phyloP scores from a whole-genome alignment of 495 filamentous ascomycete species.

The Glonium stellatum region DNA sequence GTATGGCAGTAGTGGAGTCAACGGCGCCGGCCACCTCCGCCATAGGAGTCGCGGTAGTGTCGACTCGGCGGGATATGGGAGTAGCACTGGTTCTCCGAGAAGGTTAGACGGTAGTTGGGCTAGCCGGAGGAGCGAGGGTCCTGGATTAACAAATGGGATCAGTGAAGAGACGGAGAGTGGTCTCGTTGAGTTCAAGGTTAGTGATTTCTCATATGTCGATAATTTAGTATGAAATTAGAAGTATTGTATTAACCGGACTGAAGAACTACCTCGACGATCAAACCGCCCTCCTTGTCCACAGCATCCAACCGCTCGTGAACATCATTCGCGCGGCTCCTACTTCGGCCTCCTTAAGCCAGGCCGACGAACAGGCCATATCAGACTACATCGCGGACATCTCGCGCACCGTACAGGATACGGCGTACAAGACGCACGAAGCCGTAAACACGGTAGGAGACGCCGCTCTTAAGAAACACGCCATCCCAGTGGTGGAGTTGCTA shows the following conservation, averaged over 20 bases:
- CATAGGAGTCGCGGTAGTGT: conserved; percentile 39
- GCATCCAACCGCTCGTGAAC: conserved; percentile 73
- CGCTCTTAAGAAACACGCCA: conserved; percentile 48
- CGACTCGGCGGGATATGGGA: conserved; percentile 44
- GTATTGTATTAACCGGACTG: not conserved
- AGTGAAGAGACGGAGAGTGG: conserved; percentile 46
- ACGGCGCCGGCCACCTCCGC: conserved; percentile 37
- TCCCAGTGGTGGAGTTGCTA: conserved; percentile 56
- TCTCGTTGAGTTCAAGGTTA: conserved; percentile 67
- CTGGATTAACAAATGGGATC: conserved; percentile 35
- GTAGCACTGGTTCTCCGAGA: conserved; percentile 43
- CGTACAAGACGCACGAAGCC: conserved; percentile 56
- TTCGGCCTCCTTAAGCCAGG: conserved; percentile 37
- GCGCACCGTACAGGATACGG: conserved; percentile 61
- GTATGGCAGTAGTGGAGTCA: conserved; percentile 28
- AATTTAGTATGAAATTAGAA: not conserved
- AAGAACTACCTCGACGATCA: conserved; percentile 80
- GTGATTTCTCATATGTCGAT: not conserved
- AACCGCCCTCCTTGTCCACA: conserved; percentile 70
- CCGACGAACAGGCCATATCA: conserved; percentile 57
- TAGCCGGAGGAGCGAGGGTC: conserved; percentile 23
- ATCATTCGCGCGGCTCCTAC: conserved; percentile 69
- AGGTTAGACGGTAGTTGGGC: conserved; percentile 1
- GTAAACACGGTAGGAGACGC: conserved; percentile 42
- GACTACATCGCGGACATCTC: conserved; percentile 66